Evolutionary conservation across 2,329 filamentous ascomycete genomes (phyloP).

Genomic region (Pseudogymnoascus sp.): DNA sequence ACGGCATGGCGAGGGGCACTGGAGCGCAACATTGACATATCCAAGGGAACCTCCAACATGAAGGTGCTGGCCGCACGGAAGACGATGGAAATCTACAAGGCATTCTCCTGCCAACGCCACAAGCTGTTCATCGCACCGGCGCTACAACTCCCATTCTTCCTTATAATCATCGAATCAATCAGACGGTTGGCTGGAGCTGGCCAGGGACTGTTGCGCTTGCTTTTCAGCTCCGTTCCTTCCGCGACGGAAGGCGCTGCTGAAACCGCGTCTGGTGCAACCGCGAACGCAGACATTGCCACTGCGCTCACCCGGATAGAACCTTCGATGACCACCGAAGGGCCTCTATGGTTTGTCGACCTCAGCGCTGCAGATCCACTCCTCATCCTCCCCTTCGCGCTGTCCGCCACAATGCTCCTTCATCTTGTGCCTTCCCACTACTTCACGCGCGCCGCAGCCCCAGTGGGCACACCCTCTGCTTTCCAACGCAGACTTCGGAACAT

Average conservation of each 20-base stretch:
- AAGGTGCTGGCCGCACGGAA: constrained; percentile 11
- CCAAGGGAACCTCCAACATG: constrained; percentile 20
- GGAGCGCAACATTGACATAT: constrained; percentile 17
- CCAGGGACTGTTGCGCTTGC: constrained; percentile 32
- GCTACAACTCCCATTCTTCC: constrained; percentile 37
- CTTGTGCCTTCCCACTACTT: constrained; percentile 24
- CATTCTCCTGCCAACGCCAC: constrained; percentile 29
- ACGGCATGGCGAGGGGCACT: constrained; percentile 28
- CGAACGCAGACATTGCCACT: constrained; percentile 16
- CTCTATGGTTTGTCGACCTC: constrained; percentile 52
- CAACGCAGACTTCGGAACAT: constrained; percentile 24
- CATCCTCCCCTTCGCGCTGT: constrained; percentile 39
- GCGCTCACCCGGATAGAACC: constrained; percentile 33
- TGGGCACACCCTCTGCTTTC: constrained; percentile 16
- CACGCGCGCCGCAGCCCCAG: constrained; percentile 10
- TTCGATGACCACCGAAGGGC: constrained; percentile 45
- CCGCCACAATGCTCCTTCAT: constrained; percentile 39
- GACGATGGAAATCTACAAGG: constrained; percentile 26
- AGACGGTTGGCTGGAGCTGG: constrained; percentile 37
- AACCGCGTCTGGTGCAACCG: constrained; percentile 1
- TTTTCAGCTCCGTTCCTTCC: constrained; percentile 16
- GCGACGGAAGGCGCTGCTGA: background rate
- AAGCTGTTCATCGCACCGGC: constrained; percentile 26
- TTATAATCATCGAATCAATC: constrained; percentile 38
- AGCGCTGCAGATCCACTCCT: constrained; percentile 42